A percentile compares a stretch with the other conserved stretches of the same genome.
Conservation (phyloP, 345 rosid genomes). For the Orychophragmus violaceus region DNA sequence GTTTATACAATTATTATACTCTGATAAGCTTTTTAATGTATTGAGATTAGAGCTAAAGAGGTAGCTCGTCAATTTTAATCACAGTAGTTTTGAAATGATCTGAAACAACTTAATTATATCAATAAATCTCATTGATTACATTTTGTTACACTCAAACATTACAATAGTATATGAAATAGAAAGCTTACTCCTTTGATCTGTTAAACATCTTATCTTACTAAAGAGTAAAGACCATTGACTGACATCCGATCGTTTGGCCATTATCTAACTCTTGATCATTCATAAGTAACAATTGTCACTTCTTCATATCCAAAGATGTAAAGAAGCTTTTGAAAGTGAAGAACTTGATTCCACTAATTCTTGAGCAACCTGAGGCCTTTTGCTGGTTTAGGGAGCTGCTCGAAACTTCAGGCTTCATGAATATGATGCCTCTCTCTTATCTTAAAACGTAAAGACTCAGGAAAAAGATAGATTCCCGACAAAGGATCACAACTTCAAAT, state of each 20-base stretch:
- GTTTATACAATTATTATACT: too few species aligned
- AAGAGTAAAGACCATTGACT: background rate
- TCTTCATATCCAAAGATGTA: background rate
- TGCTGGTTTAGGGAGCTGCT: background rate
- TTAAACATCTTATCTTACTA: slow-evolving; percentile 15
- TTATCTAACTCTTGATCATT: slow-evolving; percentile 2
- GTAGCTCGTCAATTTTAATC: slow-evolving; percentile 18
- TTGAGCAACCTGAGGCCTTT: background rate
- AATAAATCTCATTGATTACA: slow-evolving; percentile 2
- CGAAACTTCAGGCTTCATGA: slow-evolving; percentile 4
- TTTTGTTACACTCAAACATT: background rate
- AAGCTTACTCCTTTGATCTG: slow-evolving; percentile 10
- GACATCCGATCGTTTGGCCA: background rate
- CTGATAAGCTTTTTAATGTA: too few species aligned
- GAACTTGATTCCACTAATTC: background rate
- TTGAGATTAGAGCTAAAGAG: too few species aligned
- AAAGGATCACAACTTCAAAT: background rate
- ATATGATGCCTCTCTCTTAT: background rate
- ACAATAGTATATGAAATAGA: background rate
- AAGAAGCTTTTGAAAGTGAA: too few species aligned
- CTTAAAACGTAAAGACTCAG: background rate
- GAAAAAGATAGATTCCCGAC: background rate
- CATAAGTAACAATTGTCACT: background rate
- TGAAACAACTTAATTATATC: slow-evolving; percentile 10
- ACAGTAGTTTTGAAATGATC: slow-evolving; percentile 18